phyloP scores from a whole-genome alignment of 345 rosid species.

The Eucalyptus regnans region DNA sequence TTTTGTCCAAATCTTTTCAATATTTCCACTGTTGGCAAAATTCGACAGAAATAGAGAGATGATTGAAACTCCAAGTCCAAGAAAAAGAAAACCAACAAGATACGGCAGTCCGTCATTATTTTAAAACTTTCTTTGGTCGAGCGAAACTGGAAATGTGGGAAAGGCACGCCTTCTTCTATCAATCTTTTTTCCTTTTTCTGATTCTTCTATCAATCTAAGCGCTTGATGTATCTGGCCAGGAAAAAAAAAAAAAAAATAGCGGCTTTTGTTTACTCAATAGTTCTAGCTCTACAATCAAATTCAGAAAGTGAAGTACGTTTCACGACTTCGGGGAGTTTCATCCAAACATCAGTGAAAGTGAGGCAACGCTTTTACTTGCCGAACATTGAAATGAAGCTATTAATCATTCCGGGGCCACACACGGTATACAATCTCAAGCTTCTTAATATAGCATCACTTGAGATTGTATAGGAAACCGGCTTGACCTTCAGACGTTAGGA shows the following conservation, averaged over 20 bases:
- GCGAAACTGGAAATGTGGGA: background rate
- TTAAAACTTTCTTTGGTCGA: background rate
- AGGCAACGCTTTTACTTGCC: background rate
- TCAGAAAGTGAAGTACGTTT: background rate
- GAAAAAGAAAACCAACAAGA: background rate
- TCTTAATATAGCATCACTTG: background rate
- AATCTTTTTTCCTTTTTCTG: background rate
- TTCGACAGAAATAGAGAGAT: background rate
- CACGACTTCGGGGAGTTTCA: background rate
- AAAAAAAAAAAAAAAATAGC: background rate
- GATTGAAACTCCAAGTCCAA: background rate
- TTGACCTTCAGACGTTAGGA: background rate
- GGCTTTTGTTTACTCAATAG: background rate
- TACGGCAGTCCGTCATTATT: background rate
- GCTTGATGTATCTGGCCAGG: background rate
- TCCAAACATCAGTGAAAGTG: background rate
- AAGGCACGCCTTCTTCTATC: background rate
- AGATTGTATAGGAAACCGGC: background rate
- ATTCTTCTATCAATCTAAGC: background rate
- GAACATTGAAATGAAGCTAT: background rate
- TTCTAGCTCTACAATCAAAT: background rate
- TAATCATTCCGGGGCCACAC: background rate
- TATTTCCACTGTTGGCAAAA: background rate
- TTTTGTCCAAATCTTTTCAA: background rate
- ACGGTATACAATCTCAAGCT: background rate